Percentiles rank a stretch among this genome's conserved stretches.
These are phyloP conservation scores for Hexamita inflata DNA, from an alignment of 208 protist genomes.

Conservation along the genomic window DNA sequence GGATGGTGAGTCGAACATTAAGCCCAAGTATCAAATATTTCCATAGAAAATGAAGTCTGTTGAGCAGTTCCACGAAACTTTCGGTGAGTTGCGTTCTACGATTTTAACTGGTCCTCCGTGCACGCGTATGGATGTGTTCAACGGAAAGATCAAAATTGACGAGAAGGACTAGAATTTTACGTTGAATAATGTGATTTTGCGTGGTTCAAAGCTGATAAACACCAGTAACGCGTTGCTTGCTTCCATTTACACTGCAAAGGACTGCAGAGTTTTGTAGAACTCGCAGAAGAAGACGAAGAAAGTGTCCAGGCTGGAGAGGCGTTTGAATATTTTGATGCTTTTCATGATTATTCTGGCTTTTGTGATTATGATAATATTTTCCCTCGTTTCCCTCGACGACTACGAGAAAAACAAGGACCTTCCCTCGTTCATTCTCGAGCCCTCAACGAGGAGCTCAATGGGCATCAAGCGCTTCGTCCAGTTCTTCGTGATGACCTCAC, in stretches of 20 bases:
- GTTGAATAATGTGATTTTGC: too few relatives aligned
- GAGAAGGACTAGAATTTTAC: too few relatives aligned
- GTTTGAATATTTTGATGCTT: not conserved
- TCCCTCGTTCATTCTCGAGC: not conserved
- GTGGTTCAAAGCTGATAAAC: too few relatives aligned
- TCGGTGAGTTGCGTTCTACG: too few relatives aligned
- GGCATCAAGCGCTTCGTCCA: not conserved
- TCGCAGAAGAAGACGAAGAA: not conserved
- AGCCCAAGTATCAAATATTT: constrained; percentile 52
- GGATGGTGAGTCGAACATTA: constrained; percentile 96
- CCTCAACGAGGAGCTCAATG: not conserved
- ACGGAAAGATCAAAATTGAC: too few relatives aligned
- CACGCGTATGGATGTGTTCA: too few relatives aligned
- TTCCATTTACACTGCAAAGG: too few relatives aligned
- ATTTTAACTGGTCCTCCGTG: too few relatives aligned
- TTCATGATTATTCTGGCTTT: not conserved
- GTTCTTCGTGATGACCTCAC: not conserved
- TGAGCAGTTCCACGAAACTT: too few relatives aligned
- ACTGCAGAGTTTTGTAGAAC: too few relatives aligned
- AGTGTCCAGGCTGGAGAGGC: not conserved
- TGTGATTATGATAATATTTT: not conserved
- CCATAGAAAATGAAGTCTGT: not conserved
- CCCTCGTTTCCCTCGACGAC: not conserved
- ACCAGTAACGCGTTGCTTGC: too few relatives aligned
- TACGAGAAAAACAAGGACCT: too few relatives aligned